Evolutionary conservation across 2,329 filamentous ascomycete species (phyloP).

Genomic region (Sporothrix luriei): DNA sequence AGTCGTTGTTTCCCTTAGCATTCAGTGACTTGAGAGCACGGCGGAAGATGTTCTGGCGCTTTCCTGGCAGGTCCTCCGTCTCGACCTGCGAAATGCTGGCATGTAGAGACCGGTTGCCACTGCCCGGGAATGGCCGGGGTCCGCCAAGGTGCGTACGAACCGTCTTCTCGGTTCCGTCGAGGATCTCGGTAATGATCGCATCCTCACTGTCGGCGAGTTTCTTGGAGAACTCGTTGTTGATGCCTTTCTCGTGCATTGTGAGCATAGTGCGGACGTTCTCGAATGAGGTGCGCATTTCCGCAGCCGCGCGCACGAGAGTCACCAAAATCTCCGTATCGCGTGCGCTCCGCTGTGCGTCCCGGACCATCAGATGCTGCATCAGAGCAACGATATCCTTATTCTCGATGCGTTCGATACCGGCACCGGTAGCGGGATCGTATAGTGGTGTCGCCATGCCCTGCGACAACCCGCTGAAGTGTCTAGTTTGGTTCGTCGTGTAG

Average conservation of each 20-base stretch:
- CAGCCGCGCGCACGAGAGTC: constrained; percentile 86
- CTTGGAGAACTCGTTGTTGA: constrained; percentile 81
- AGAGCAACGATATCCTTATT: constrained; percentile 95
- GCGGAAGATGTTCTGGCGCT: constrained; percentile 92
- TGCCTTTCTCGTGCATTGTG: constrained; percentile 81
- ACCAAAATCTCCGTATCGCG: constrained; percentile 95
- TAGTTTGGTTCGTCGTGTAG: constrained; percentile 59
- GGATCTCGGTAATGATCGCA: constrained; percentile 81
- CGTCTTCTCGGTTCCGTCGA: constrained; percentile 83
- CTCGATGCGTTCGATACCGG: constrained; percentile 86
- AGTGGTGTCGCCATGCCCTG: constrained; percentile 88
- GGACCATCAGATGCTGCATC: constrained; percentile 98
- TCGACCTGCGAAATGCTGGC: constrained; percentile 58
- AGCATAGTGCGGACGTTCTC: constrained; percentile 94
- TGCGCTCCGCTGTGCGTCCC: constrained; percentile 93
- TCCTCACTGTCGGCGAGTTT: constrained; percentile 78
- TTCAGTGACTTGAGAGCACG: constrained; percentile 90
- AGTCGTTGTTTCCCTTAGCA: constrained; percentile 82
- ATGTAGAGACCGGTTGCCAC: constrained; percentile 60
- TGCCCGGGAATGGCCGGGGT: constrained; percentile 77
- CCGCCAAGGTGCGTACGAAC: constrained; percentile 81
- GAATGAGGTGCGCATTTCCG: constrained; percentile 96
- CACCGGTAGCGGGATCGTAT: constrained; percentile 86
- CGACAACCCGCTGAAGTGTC: constrained; percentile 84
- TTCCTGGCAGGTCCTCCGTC: constrained; percentile 64